These are phyloP conservation scores for Calocybe indica DNA, from an alignment of 768 basidiomycete species.

Conservation along the genomic window DNA sequence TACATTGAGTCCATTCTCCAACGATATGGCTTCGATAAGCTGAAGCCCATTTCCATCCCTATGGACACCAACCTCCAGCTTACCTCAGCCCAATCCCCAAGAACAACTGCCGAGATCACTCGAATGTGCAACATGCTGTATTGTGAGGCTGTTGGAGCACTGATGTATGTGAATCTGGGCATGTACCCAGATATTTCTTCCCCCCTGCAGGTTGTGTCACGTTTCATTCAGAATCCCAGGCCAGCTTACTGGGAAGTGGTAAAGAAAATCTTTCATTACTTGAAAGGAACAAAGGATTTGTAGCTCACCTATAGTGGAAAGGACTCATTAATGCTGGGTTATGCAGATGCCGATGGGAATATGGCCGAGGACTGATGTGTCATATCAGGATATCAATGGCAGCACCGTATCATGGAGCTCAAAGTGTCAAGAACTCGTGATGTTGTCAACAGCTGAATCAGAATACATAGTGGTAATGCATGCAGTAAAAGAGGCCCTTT, in stretches of 20 bases:
- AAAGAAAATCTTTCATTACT: slow-evolving; percentile 30
- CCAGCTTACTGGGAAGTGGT: slow-evolving; percentile 30
- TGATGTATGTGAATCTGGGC: slow-evolving; percentile 5
- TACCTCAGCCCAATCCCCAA: slow-evolving; percentile 2
- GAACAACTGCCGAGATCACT: slow-evolving; percentile 1
- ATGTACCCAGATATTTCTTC: slow-evolving; percentile 7
- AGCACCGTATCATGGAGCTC: slow-evolving; percentile 26
- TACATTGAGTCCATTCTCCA: slow-evolving; percentile 12
- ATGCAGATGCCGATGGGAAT: slow-evolving; percentile 16
- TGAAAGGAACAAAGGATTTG: slow-evolving; percentile 20
- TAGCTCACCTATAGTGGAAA: slow-evolving; percentile 15
- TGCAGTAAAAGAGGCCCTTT: slow-evolving; percentile 11
- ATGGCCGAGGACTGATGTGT: slow-evolving; percentile 17
- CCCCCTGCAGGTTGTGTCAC: slow-evolving; percentile 2
- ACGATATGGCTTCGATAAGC: slow-evolving; percentile 7
- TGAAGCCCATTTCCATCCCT: slow-evolving; percentile 7
- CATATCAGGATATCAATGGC: slow-evolving; percentile 24
- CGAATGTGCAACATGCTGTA: slow-evolving; percentile 2
- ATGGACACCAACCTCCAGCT: not conserved
- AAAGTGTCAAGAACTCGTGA: slow-evolving; percentile 23
- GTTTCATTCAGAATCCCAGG: slow-evolving; percentile 1
- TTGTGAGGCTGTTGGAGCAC: slow-evolving; percentile 1
- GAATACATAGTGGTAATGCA: slow-evolving; percentile 11
- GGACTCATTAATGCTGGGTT: slow-evolving; percentile 12
- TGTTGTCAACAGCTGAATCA: slow-evolving; percentile 17